These are phyloP conservation scores for Sporothrix sp. DNA, from an alignment of 2,329 filamentous ascomycete genomes.

Conservation along the genomic window DNA sequence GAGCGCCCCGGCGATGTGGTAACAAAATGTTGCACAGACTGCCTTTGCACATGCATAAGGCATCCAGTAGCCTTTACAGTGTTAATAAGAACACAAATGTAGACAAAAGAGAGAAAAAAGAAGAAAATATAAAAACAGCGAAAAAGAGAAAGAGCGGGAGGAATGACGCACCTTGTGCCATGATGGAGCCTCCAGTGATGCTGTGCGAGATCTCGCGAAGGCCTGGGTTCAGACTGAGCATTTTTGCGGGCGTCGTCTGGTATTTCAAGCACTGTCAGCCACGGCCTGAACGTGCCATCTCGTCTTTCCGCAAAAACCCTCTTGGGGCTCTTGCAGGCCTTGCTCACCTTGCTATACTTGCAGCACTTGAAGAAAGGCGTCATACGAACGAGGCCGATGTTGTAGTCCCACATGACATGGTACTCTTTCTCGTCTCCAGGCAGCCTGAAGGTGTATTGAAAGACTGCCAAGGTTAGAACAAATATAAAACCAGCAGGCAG, in stretches of 20 bases:
- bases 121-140: neutral
- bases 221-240: conserved; percentile 66
- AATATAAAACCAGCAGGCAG: neutral
- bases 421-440: conserved; percentile 56
- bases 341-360: conserved; percentile 70
- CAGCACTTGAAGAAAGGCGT: conserved; percentile 91
- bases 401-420: conserved; percentile 94
- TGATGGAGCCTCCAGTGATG: conserved; percentile 85
- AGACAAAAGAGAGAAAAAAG: neutral
- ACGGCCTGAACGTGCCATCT: neutral
- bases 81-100: neutral
- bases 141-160: neutral
- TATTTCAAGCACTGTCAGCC: neutral
- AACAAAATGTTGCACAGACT: conserved; percentile 83
- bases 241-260: conserved; percentile 81
- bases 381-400: conserved; percentile 84
- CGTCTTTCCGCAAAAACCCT: neutral
- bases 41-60: conserved; percentile 79
- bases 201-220: conserved; percentile 85
- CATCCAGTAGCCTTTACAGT: conserved; percentile 79
- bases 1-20: conserved; percentile 69
- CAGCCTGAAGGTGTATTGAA: conserved; percentile 71
- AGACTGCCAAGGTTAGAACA: conserved; percentile 42
- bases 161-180: conserved; percentile 63
- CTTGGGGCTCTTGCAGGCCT: neutral